These are phyloP conservation scores for Limnomonas spitsbergensis DNA, from an alignment of 139 green algal genomes.

Conservation along the genomic window DNA sequence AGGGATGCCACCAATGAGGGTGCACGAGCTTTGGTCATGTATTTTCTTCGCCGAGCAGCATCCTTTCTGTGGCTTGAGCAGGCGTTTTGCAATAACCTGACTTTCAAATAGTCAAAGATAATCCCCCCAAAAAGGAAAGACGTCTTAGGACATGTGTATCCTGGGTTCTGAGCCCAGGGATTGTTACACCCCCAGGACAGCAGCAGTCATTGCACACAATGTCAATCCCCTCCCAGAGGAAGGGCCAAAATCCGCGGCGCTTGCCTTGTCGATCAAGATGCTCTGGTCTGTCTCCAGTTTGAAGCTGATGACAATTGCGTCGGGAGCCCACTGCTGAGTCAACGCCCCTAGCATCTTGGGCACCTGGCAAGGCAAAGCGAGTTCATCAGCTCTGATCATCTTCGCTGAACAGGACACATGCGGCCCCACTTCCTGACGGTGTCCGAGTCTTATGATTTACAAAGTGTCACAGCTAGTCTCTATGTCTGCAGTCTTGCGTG, in stretches of 20 bases:
- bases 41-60: too few relatives aligned
- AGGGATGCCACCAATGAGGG: neutral
- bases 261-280: slow-evolving; percentile 35
- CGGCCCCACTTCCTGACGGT: too few relatives aligned
- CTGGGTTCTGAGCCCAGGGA: too few relatives aligned
- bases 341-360: slow-evolving; percentile 92
- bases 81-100: too few relatives aligned
- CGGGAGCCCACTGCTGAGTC: slow-evolving; percentile 73
- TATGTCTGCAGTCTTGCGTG: neutral
- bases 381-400: too few relatives aligned
- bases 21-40: neutral
- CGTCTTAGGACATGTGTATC: too few relatives aligned
- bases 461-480: neutral
- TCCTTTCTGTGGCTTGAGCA: too few relatives aligned
- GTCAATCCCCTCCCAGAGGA: neutral
- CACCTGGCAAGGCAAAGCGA: slow-evolving; percentile 60
- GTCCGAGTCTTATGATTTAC: neutral
- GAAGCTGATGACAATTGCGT: slow-evolving; percentile 89
- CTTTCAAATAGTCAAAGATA: too few relatives aligned
- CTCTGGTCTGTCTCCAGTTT: slow-evolving; percentile 94
- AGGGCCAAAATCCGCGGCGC: neutral
- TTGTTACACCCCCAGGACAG: too few relatives aligned
- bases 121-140: too few relatives aligned
- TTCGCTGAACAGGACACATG: neutral
- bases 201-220: neutral